Percentiles rank a stretch among this genome's conserved stretches.
Conservation (phyloP, 805 yeast genomes). For the Lipomyces sp. region DNA sequence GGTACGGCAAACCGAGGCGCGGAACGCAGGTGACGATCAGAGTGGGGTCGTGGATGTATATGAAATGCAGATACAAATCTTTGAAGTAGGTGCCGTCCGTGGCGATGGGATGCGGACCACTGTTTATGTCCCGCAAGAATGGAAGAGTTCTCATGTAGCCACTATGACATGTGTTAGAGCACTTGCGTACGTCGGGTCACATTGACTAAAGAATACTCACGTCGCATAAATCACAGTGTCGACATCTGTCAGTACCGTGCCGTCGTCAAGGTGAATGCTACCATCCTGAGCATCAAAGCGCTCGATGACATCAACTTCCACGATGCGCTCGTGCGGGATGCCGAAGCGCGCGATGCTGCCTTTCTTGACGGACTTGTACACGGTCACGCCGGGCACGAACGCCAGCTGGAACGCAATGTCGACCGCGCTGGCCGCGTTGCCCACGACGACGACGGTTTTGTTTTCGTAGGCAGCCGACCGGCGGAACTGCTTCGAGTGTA, state of each 20-base stretch:
- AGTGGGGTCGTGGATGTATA: slow-evolving; percentile 59
- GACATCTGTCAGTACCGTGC: slow-evolving; percentile 45
- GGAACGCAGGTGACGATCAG: slow-evolving; percentile 62
- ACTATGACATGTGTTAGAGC: background rate
- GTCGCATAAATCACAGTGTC: slow-evolving; percentile 68
- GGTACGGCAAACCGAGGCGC: slow-evolving; percentile 58
- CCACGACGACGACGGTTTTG: slow-evolving; percentile 59
- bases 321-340: slow-evolving; percentile 37
- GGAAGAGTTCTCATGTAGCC: slow-evolving; percentile 71
- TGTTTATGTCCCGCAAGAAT: slow-evolving; percentile 44
- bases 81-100: slow-evolving; percentile 50
- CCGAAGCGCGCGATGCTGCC: slow-evolving; percentile 30
- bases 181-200: too few species aligned
- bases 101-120: slow-evolving; percentile 38
- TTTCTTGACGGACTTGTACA: slow-evolving; percentile 52
- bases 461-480: slow-evolving; percentile 44
- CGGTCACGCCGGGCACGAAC: slow-evolving; percentile 38
- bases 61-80: slow-evolving; percentile 57
- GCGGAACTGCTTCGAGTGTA: slow-evolving; percentile 59
- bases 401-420: slow-evolving; percentile 67
- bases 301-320: slow-evolving; percentile 46
- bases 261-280: slow-evolving; percentile 50
- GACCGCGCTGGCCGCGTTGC: slow-evolving; percentile 73
- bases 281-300: slow-evolving; percentile 41
- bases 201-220: slow-evolving; percentile 5